phyloP scores from a whole-genome alignment of 2,329 filamentous ascomycete species.

The Phyllosticta capitalensis region DNA sequence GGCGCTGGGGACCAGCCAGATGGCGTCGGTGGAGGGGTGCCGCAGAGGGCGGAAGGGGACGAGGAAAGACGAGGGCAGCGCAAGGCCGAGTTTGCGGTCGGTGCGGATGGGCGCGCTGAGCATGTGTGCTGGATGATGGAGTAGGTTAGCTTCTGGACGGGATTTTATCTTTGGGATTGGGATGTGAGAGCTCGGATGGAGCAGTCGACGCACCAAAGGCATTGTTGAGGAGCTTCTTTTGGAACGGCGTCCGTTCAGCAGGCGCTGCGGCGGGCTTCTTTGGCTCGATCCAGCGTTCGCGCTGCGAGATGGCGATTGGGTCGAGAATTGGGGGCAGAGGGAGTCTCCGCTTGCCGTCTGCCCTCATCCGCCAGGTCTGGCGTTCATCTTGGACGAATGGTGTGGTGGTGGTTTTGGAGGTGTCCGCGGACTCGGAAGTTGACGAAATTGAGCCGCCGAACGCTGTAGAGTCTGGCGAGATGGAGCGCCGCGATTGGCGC shows the following conservation, averaged over 20 bases:
- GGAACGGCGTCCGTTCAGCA: constrained; percentile 35
- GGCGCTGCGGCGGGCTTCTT: constrained; percentile 30
- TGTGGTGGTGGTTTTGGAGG: constrained; percentile 2
- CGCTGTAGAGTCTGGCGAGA: no score
- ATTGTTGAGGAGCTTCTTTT: constrained; percentile 51
- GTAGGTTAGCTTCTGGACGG: background rate
- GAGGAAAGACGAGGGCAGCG: constrained; percentile 53
- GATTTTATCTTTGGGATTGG: background rate
- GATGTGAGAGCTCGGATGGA: background rate
- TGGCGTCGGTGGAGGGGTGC: constrained; percentile 43
- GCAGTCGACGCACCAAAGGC: constrained; percentile 49
- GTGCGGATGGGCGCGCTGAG: constrained; percentile 51
- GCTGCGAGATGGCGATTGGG: constrained; percentile 28
- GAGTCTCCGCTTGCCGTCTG: constrained; percentile 25
- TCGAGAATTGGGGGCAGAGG: constrained; percentile 43
- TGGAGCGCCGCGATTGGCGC: background rate
- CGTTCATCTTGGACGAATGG: constrained; percentile 13
- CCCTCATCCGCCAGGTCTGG: constrained; percentile 25
- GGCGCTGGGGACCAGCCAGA: constrained; percentile 48
- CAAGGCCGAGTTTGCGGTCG: constrained; percentile 41
- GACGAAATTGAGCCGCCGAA: background rate
- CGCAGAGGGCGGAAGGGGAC: constrained; percentile 49
- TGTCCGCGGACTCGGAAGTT: background rate
- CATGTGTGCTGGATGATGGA: constrained; percentile 43
- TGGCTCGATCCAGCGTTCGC: constrained; percentile 29